Percentiles rank a stretch among this genome's conserved stretches.
These are phyloP conservation scores for Tylopilus plumbeoviolaceoides DNA, from an alignment of 768 basidiomycete species.

Conservation along the genomic window DNA sequence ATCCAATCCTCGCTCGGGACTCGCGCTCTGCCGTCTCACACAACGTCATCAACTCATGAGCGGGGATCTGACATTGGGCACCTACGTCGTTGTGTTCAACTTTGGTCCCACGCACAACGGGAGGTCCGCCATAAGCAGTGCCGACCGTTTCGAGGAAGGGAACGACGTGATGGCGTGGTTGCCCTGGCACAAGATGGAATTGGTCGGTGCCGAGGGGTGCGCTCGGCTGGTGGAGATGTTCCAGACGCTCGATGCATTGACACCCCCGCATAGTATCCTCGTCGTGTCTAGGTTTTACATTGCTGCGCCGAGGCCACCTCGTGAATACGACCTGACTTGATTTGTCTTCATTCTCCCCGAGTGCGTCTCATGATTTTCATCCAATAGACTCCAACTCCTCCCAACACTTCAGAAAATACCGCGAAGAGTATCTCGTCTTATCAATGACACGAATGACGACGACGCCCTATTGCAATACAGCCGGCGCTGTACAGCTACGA, in stretches of 20 bases:
- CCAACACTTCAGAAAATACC: no score
- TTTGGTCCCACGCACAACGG: slow-evolving; percentile 29
- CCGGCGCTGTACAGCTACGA: no score
- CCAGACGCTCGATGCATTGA: slow-evolving; percentile 24
- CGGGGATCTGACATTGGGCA: slow-evolving; percentile 20
- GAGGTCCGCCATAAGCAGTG: slow-evolving; percentile 29
- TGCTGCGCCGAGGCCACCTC: slow-evolving; percentile 1
- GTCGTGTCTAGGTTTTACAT: slow-evolving; percentile 29
- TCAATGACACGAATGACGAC: no score
- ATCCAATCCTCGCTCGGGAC: slow-evolving; percentile 29
- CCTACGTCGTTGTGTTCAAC: slow-evolving; percentile 36
- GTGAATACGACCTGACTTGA: slow-evolving; percentile 34
- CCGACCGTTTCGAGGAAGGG: slow-evolving; percentile 38
- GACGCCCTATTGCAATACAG: no score
- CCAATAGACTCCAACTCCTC: no score
- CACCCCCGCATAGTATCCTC: slow-evolving; percentile 27
- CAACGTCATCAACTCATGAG: slow-evolving; percentile 16
- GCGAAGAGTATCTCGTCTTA: no score
- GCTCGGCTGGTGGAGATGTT: slow-evolving; percentile 16
- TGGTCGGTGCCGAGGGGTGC: slow-evolving; percentile 16
- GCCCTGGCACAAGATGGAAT: slow-evolving; percentile 45
- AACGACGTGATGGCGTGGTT: slow-evolving; percentile 43
- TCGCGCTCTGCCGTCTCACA: slow-evolving; percentile 41
- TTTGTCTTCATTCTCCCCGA: slow-evolving; percentile 31
- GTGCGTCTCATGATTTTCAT: background rate